Evolutionary conservation across 805 yeast species (phyloP), one percentile per base, ranked within the genome.

Genomic region (Limtongia smithiae): DNA sequence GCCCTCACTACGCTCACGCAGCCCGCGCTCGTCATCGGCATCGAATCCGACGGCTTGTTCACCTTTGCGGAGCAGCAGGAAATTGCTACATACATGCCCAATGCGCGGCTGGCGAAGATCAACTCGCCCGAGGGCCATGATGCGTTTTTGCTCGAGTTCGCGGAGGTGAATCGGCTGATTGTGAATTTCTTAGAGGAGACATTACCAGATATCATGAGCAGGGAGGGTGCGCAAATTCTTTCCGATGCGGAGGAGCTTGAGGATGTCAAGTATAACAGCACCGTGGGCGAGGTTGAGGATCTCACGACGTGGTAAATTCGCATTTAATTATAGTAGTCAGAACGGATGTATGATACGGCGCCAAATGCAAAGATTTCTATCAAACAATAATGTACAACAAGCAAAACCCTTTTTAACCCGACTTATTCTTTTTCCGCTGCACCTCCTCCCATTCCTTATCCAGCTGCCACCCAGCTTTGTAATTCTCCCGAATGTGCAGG

Each of bases 91-190:
- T 71, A 80, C 62, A 77, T 93, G 51, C 90, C 89, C 6, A 75
- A 84, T 59, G 75, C 94, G 1, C 65, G 60, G 5, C 71, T 93
- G 57, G 80, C 82, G 58, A 80, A 81, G 60, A 82, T 93, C 37
- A 79, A 85, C 55, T 89, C 97, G 1, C 93, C 91, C 11, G 98
- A 93, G 61, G 98, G 98, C 15, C 98, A 93, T 64, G 98, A 93
- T 71, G 98, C 97, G 2, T 93, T 93, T 64, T 70, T 93, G 52
- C 73, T 93, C 41, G 98, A 93, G 67, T 93, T 93, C 66, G 83
- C 80, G 42, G 79, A 81, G 44, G 88, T 93, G 49, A 86, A 93
- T 65, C 72, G 77, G 32, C 72, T 83, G 56, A 80, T 94, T 45
- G 68, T 78, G 37, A 78, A 77, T 2, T 93, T 91, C 67, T 73